Base-by-base conservation (phyloP, 176 grass and related monocot species). In the Musa schizocarpa region DNA sequence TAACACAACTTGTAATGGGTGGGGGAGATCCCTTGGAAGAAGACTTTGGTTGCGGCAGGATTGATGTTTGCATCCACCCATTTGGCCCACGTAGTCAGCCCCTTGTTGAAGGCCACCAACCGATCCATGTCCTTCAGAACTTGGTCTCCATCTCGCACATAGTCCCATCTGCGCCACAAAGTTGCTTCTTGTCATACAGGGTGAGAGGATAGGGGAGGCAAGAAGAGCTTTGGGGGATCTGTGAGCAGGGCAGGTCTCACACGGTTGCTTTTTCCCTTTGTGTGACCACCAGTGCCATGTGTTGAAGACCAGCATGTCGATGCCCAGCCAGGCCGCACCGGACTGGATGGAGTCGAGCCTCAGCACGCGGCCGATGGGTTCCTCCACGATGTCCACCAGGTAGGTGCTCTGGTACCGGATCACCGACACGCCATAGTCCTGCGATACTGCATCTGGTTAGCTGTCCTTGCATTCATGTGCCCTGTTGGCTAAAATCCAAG, bases 251-350 rank as follows among this genome's bases (percentile, higher is more conserved):
- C n/a, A 65, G 52, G 29, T 49, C 21, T 19, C 86, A 43, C 83
- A 99, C 95, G 95, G 90, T n/a, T 99, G 95, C 52, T 81, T 78
- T 3, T 22, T 84, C 67, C 95, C 90, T 50, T 81, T 99, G 95
- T 99, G 95, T 12, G 95, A 92, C 95, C 95, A 99, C 95, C 95
- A 99, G 69, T 99, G 95, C 90, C 95, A 94, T 0, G 90, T 87
- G 84, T 99, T 99, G 88, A 99, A 93, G 74, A 94, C 53, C 75
- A 99, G 72, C 61, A 92, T n/a, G 83, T 99, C 76, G 16, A 82
- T 65, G 27, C 78, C 88, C 53, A 88, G 77, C 95, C 95, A 99
- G 21, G 88, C 80, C 13, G 78, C 64, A 76, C 90, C 95, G 85
- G 72, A 77, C 9, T 65, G 34, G 71, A 99, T 99, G 77, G 86